These are phyloP conservation scores for Ceratocystis albifundus DNA, from an alignment of 2,329 filamentous ascomycete genomes.

Conservation along the genomic window DNA sequence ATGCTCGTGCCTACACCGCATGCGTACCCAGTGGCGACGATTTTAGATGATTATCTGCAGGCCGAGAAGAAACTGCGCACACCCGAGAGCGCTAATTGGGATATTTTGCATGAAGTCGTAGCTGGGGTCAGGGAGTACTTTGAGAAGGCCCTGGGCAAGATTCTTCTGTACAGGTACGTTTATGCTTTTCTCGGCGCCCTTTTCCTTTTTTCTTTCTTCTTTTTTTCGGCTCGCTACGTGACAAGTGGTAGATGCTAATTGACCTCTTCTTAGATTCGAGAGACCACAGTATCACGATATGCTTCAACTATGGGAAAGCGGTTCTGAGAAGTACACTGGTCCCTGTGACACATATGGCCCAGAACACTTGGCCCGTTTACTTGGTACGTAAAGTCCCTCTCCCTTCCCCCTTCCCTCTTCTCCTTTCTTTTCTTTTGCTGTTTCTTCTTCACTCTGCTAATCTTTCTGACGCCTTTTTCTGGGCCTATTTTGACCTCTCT, in stretches of 20 bases:
- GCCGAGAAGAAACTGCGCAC: slow-evolving; percentile 57
- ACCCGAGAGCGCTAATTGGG: slow-evolving; percentile 57
- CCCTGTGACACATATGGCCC: slow-evolving; percentile 79
- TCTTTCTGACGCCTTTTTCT: neutral
- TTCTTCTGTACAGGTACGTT: slow-evolving; percentile 66
- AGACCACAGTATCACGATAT: slow-evolving; percentile 75
- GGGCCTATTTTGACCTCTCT: neutral
- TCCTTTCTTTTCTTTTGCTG: too few species aligned
- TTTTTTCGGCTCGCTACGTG: slow-evolving; percentile 9
- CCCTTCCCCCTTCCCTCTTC: neutral
- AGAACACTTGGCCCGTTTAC: slow-evolving; percentile 78
- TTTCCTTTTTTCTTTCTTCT: too few species aligned
- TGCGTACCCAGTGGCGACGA: slow-evolving; percentile 58
- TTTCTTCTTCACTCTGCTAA: too few species aligned
- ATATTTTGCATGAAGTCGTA: slow-evolving; percentile 83
- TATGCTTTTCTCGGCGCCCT: neutral
- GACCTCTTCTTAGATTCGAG: slow-evolving; percentile 54
- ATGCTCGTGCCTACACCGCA: slow-evolving; percentile 80
- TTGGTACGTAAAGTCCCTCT: slow-evolving; percentile 50
- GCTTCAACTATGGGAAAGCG: slow-evolving; percentile 55
- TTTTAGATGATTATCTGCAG: slow-evolving; percentile 69
- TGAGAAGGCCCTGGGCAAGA: slow-evolving; percentile 74
- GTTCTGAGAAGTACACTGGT: slow-evolving; percentile 53
- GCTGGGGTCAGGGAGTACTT: slow-evolving; percentile 87
- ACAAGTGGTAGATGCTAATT: neutral